A percentile compares a stretch with the other conserved stretches of the same genome.
Conservation (phyloP, 179 eudicot species). For the Sideroxylon spinosum region DNA sequence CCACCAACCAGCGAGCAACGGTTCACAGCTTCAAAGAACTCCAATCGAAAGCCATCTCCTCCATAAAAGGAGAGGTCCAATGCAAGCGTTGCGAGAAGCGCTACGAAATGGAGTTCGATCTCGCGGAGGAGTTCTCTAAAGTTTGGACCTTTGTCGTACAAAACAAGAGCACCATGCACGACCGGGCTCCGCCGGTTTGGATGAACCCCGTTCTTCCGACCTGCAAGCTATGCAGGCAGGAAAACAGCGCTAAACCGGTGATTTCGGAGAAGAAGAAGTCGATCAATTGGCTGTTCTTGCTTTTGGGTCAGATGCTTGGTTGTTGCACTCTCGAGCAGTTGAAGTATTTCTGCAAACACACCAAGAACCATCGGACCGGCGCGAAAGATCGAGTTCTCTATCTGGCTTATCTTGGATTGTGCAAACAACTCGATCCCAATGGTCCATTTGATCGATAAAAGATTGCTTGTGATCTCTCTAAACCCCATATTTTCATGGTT, state of each 20-base stretch:
- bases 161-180: conserved; percentile 25
- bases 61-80: conserved; percentile 34
- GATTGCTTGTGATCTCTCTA: too few relatives aligned
- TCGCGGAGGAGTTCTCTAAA: conserved; percentile 29
- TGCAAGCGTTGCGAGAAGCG: conserved; percentile 45
- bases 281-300: conserved; percentile 59
- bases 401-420: conserved; percentile 34
- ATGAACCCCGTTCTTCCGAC: conserved; percentile 33
- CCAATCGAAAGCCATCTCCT: conserved; percentile 11
- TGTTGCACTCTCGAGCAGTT: conserved; percentile 45
- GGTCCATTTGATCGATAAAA: conserved; percentile 32
- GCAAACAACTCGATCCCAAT: conserved; percentile 44
- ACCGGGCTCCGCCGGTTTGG: conserved; percentile 42
- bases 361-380: conserved; percentile 55
- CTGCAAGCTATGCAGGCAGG: conserved; percentile 37
- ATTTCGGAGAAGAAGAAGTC: conserved; percentile 31
- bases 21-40: conserved; percentile 25
- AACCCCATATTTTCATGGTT: too few relatives aligned
- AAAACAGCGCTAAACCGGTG: conserved; percentile 36
- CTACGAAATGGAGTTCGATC: conserved; percentile 31
- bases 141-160: conserved; percentile 17
- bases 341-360: conserved; percentile 61
- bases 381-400: conserved; percentile 61
- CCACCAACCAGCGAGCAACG: conserved; percentile 37
- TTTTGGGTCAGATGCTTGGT: conserved; percentile 51